Evolutionary conservation across 805 yeast genomes (phyloP).

Genomic region (Candida montana): DNA sequence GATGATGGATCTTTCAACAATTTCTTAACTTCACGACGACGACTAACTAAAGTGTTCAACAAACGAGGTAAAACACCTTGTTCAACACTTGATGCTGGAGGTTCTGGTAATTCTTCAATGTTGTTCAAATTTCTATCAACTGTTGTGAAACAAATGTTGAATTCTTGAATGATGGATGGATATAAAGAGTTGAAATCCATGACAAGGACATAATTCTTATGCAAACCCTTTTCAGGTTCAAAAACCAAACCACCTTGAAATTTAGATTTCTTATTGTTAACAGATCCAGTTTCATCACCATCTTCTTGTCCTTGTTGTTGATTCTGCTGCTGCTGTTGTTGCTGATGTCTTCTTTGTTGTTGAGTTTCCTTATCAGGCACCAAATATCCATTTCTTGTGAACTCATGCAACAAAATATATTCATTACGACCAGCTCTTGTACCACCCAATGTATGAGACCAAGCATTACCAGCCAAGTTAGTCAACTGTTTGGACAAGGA

Average conservation of each 20-base stretch:
- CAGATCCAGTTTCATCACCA: constrained; percentile 38
- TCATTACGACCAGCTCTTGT: constrained; percentile 96
- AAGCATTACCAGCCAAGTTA: constrained; percentile 91
- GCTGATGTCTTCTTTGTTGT: constrained; percentile 32
- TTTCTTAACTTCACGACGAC: constrained; percentile 91
- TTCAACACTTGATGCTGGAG: constrained; percentile 51
- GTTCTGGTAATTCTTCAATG: constrained; percentile 59
- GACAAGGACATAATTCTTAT: constrained; percentile 80
- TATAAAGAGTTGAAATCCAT: constrained; percentile 98
- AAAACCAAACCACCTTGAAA: constrained; percentile 92
- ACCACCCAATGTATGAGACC: constrained; percentile 93
- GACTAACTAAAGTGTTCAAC: constrained; percentile 74
- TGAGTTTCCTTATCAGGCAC: constrained; percentile 78
- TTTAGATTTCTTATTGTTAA: constrained; percentile 62
- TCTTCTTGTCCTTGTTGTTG: constrained; percentile 25
- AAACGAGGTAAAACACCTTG: constrained; percentile 87
- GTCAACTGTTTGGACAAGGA: constrained; percentile 90
- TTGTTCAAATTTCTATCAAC: constrained; percentile 61
- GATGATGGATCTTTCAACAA: constrained; percentile 71
- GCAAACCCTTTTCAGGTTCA: constrained; percentile 94
- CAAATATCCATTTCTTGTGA: constrained; percentile 68
- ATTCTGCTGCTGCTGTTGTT: constrained; percentile 28
- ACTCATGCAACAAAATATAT: constrained; percentile 87
- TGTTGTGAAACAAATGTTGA: constrained; percentile 94
- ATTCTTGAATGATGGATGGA: constrained; percentile 96